A percentile compares a stretch with the other conserved stretches of the same genome.
Conservation (phyloP, 495 filamentous ascomycete species). For the Podospora conica region DNA sequence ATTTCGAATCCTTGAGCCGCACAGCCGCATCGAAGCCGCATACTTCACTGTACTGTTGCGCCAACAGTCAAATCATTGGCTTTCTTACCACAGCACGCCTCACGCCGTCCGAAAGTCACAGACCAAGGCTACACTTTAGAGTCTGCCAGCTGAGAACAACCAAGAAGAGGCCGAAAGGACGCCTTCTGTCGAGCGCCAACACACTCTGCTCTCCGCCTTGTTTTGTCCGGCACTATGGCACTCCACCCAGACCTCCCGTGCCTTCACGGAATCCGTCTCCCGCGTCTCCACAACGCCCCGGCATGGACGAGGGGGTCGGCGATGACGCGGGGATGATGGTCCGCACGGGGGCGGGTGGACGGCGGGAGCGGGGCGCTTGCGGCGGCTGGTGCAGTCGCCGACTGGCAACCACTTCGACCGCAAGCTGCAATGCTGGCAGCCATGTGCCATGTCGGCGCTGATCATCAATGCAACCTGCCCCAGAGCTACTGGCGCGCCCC, state of each 20-base stretch:
- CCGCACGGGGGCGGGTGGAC: not conserved
- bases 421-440: not conserved
- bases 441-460: not conserved
- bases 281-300: not conserved
- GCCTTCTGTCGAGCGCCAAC: not conserved
- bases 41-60: no score
- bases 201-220: not conserved
- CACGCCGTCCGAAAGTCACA: no score
- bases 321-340: not conserved
- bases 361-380: not conserved
- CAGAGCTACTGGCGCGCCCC: not conserved
- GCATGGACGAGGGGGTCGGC: not conserved
- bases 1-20: no score
- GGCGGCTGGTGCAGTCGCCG: not conserved
- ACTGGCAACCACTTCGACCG: not conserved
- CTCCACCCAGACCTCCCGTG: not conserved
- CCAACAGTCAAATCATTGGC: no score
- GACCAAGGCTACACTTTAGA: no score
- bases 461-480: not conserved
- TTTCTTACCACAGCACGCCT: no score
- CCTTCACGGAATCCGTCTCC: not conserved
- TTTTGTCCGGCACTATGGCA: not conserved
- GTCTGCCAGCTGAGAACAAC: not conserved
- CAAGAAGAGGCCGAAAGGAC: not conserved
- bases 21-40: no score